These are phyloP conservation scores for Penicillium manginii DNA, from an alignment of 495 filamentous ascomycete genomes.

Conservation along the genomic window DNA sequence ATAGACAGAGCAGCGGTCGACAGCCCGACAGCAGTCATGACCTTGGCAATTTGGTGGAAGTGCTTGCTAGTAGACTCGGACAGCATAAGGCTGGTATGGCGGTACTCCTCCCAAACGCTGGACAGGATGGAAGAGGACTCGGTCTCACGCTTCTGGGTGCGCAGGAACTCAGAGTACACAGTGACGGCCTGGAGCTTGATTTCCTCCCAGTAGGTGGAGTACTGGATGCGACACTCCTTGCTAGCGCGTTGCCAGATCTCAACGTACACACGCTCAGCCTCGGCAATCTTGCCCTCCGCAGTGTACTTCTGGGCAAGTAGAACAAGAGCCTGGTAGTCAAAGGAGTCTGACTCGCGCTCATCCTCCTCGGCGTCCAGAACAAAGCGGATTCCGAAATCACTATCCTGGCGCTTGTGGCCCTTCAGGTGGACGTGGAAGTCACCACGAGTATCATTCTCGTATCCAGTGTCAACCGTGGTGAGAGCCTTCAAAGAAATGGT, in stretches of 20 bases:
- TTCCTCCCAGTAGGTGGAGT: conserved; percentile 36
- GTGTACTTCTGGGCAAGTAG: conserved; percentile 27
- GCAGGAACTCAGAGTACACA: conserved; percentile 38
- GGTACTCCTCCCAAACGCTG: conserved; percentile 41
- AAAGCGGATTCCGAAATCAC: conserved; percentile 25
- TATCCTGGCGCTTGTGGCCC: conserved; percentile 19
- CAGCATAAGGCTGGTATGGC: conserved; percentile 25
- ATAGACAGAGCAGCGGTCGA: conserved; percentile 36
- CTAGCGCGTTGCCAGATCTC: conserved; percentile 43
- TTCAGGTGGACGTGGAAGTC: conserved; percentile 37
- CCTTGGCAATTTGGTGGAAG: conserved; percentile 37
- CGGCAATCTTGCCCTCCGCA: conserved; percentile 22
- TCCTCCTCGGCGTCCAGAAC: conserved; percentile 29
- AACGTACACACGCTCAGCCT: conserved; percentile 37
- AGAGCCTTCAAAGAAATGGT: conserved; percentile 17
- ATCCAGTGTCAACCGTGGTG: conserved; percentile 17
- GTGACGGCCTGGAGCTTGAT: conserved; percentile 33
- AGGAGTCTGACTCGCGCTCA: conserved; percentile 22
- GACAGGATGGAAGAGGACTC: conserved; percentile 42
- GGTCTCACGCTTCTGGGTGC: conserved; percentile 30
- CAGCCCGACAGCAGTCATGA: conserved; percentile 40
- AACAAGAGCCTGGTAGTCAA: conserved; percentile 28
- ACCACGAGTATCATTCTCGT: conserved; percentile 11
- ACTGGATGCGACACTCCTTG: conserved; percentile 33
- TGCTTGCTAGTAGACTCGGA: conserved; percentile 30